phyloP scores from a whole-genome alignment of 202 grass and related monocot genomes.

The Saccharum hybrid region DNA sequence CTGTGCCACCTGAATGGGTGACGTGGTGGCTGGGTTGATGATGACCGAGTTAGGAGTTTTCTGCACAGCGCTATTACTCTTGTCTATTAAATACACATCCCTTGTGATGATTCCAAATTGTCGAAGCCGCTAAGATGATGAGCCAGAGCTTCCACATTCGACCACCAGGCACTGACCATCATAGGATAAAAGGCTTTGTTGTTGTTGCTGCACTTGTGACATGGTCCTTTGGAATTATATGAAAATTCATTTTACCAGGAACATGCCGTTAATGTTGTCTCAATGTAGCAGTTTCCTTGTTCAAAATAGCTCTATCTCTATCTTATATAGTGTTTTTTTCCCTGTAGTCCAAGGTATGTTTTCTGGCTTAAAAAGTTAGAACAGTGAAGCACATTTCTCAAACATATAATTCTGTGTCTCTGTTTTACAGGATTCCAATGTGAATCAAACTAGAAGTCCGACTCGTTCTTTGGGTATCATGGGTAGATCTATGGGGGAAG shows the following conservation, averaged over 20 bases:
- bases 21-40: neutral
- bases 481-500: conserved; percentile 48
- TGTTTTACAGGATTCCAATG: conserved; percentile 59
- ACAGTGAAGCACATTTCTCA: conserved; percentile 7
- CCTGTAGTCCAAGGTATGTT: conserved; percentile 1
- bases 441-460: conserved; percentile 54
- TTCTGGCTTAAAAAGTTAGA: conserved; percentile 17
- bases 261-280: neutral
- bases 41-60: neutral
- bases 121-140: neutral
- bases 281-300: neutral
- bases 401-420: neutral
- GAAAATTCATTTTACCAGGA: conserved; percentile 32
- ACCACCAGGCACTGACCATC: neutral
- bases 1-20: neutral
- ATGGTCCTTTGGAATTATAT: neutral
- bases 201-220: neutral
- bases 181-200: neutral
- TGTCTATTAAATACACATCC: neutral
- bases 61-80: neutral
- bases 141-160: neutral
- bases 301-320: conserved; percentile 31
- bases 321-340: neutral
- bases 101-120: neutral
- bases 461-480: conserved; percentile 59